Base-by-base conservation (phyloP, 108 stramenopile species). In the Nitzschia putrida region DNA sequence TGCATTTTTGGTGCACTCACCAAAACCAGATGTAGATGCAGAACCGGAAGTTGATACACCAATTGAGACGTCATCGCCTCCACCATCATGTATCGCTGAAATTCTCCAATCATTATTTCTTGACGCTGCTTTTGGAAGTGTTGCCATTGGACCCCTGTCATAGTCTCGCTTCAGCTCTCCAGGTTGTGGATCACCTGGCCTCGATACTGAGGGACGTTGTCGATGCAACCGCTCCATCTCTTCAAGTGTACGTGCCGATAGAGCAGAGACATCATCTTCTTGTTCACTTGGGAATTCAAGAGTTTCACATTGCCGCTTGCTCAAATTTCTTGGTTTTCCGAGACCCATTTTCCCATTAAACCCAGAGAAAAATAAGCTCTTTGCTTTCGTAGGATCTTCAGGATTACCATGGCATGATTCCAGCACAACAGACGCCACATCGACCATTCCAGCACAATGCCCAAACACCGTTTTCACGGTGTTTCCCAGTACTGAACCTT, bases 181-280 rank as follows among this genome's bases (percentile, higher is more conserved):
- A 34, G 29, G 29, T 34, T 34, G 29, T 34, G 29, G 29, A 1
- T 34, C 3, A 4, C 29, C 29, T 34, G 29, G 29, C 4, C 4
- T 34, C 29, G 29, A 34, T 3, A 34, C 29, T 3, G 4, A 1
- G 29, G 29, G 29, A 34, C 29, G 29, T 34, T 34, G 25, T 24
- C 20, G 7, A 11, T 42, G 22, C 45, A 71, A 51, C 24, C 55
- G 53, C 25, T 77, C 76, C 68, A 77, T 70, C 24, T 77, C 76
- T 43, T 77, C 69, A 21, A 77, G 41, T 8, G 76, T 77, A 47
- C 61, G 49, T 0, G 69, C 68, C 4, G 76, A 77, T 29, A 77
- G 26, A 7, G 59, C 76, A 9, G 76, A 77, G 40, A 77, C 69
- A 49, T 76, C 75, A 23, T 69, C 68, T 9, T 68, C 61, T 7